Conservation (phyloP, 768 basidiomycete species). For the Boletus subparvulus region DNA sequence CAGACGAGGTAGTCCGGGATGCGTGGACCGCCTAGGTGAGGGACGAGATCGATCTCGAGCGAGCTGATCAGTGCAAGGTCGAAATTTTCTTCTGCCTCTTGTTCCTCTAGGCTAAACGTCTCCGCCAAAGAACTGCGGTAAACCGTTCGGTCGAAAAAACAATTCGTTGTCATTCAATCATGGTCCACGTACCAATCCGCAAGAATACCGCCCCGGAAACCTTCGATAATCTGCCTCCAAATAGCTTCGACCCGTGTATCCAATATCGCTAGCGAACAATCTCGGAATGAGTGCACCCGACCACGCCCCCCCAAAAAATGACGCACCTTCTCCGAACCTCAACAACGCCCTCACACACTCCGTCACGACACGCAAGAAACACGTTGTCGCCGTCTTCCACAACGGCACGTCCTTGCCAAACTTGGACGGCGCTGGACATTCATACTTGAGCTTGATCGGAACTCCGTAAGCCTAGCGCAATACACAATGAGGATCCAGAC, state of each 20-base stretch:
- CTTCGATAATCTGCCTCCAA: slow-evolving; percentile 82
- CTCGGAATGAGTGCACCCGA: neutral
- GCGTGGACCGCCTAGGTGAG: slow-evolving; percentile 64
- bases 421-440: slow-evolving; percentile 86
- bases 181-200: slow-evolving; percentile 69
- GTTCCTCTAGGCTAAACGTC: slow-evolving; percentile 56
- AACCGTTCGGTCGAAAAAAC: neutral
- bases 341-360: slow-evolving; percentile 58
- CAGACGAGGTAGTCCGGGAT: slow-evolving; percentile 71
- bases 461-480: slow-evolving; percentile 72
- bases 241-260: slow-evolving; percentile 72
- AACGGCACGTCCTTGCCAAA: slow-evolving; percentile 84
- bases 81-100: slow-evolving; percentile 81
- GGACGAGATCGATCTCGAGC: slow-evolving; percentile 78
- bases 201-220: slow-evolving; percentile 76
- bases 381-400: slow-evolving; percentile 93
- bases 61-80: slow-evolving; percentile 77
- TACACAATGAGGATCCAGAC: neutral
- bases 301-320: neutral
- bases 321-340: slow-evolving; percentile 48
- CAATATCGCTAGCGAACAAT: slow-evolving; percentile 46
- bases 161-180: neutral
- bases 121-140: slow-evolving; percentile 53
- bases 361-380: slow-evolving; percentile 71
- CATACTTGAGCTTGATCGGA: slow-evolving; percentile 92